Percentiles rank a stretch among this genome's conserved stretches.
Conservation (phyloP, 441 rosid species). For the Croton setiger region DNA sequence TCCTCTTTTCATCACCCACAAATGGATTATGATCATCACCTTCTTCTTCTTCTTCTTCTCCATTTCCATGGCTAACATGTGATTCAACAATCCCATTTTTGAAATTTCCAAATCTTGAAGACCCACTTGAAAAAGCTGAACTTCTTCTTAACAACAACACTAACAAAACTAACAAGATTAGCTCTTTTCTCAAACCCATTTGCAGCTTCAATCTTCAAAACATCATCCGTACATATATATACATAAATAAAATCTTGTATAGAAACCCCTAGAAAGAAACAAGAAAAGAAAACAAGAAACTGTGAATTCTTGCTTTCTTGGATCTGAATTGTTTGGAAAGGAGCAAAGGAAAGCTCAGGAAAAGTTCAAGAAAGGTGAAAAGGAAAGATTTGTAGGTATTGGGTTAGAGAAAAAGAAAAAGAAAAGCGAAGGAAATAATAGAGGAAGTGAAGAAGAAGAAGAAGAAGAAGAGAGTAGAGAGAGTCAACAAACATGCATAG, state of each 20-base stretch:
- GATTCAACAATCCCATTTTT: constrained; percentile 25
- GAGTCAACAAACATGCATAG: constrained; percentile 44
- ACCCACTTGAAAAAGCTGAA: constrained; percentile 26
- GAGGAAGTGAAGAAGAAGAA: not conserved
- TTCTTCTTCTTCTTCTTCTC: constrained; percentile 16
- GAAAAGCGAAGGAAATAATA: not conserved
- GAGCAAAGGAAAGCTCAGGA: not conserved
- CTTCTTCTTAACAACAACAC: constrained; percentile 31
- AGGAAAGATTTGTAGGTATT: too few relatives aligned
- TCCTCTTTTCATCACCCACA: constrained; percentile 68
- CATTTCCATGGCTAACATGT: constrained; percentile 19
- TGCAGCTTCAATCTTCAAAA: constrained; percentile 19
- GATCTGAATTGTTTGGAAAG: constrained; percentile 9
- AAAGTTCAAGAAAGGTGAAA: constrained; percentile 11
- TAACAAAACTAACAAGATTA: constrained; percentile 32
- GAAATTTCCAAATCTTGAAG: constrained; percentile 37
- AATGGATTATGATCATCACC: constrained; percentile 11
- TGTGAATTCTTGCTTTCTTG: not conserved
- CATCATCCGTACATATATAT: constrained; percentile 22
- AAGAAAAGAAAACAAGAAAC: not conserved
- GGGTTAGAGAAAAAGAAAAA: not conserved
- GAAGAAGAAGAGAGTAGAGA: constrained; percentile 28
- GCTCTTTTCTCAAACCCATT: constrained; percentile 41
- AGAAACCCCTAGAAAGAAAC: not conserved
- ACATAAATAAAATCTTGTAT: not conserved